Evolutionary conservation across 176 grass and related monocot genomes (phyloP).

Genomic region (Ensete ventricosum): DNA sequence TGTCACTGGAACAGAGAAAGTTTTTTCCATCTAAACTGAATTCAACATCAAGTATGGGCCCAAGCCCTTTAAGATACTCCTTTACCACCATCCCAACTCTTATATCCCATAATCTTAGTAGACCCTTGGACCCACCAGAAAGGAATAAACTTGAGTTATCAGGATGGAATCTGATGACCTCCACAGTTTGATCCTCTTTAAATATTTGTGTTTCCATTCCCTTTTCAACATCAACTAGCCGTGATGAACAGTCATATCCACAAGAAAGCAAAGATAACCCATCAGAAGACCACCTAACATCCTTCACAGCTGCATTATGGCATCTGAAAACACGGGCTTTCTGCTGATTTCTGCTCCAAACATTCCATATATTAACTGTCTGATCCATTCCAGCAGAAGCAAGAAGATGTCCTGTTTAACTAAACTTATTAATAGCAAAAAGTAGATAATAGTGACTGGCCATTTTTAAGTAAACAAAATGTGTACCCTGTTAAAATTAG

Average conservation of each 20-base stretch:
- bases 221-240: constrained; percentile 49
- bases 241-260: constrained; percentile 50
- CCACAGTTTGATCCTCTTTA: constrained; percentile 72
- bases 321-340: constrained; percentile 43
- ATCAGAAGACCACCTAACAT: constrained; percentile 57
- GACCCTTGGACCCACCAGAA: constrained; percentile 70
- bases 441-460: constrained; percentile 5
- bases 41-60: constrained; percentile 72
- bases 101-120: constrained; percentile 76
- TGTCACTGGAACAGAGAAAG: constrained; percentile 85
- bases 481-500: neutral
- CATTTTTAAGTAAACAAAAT: constrained; percentile 1
- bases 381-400: constrained; percentile 88
- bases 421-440: constrained; percentile 12
- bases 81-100: constrained; percentile 42
- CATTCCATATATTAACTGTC: constrained; percentile 60
- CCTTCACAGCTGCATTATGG: constrained; percentile 73
- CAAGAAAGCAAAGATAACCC: constrained; percentile 55
- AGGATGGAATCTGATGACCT: constrained; percentile 70
- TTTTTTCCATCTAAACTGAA: constrained; percentile 76
- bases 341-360: constrained; percentile 52
- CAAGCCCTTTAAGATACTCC: constrained; percentile 57
- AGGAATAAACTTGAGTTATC: constrained; percentile 51
- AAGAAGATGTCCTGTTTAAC: constrained; percentile 72
- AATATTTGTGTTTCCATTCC: constrained; percentile 53